Evolutionary conservation across 2,329 filamentous ascomycete species (phyloP), one percentile per base, ranked within the genome.

Genomic region (Epichloe hybrida): DNA sequence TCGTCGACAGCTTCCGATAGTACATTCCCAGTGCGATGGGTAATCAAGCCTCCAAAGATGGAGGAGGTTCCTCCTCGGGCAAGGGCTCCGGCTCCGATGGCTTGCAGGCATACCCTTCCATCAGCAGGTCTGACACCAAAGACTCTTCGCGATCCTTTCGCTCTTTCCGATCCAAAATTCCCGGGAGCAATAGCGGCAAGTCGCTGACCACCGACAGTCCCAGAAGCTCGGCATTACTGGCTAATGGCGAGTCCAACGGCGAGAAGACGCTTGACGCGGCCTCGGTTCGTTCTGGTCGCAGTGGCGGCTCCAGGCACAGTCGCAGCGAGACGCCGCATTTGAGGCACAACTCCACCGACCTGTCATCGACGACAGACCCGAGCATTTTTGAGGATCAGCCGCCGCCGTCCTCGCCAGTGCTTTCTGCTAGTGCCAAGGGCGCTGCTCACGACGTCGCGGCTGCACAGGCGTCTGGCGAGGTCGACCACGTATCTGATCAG

Each of bases 401-500:
- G 13, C 91, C 90, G 3, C 90, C 89, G n/a, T 3, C 27, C 27
- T 95, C 89, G 1, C 90, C 90, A 3, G 84, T 48, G 9, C 38
- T 91, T 20, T 84, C 91, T 21, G 83, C 90, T 23, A 77, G 81
- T 41, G 84, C 85, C 55, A 84, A 81, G 59, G 72, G 78, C 44
- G 86, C 86, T 50, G 82, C 87, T 57, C 83, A 88, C 61, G 84
- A 90, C 65, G 81, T 95, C 42, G 79, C 78, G 62, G 84, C 84
- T 45, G 90, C 89, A 42, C 86, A 94, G 66, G 81, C 85, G 49
- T 86, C 81, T 48, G 90, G 91, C 51, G 93, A 98, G 67, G 89
- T 98, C 41, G 93, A 95, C 61, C 83, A 90, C 58, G 89, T 98
- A 20, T 97, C 91, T 13, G 93, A 97, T 62, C 84, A 84, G 53